Base-by-base conservation (phyloP, 352 stramenopile genomes). In the Pythium sukuiense region DNA sequence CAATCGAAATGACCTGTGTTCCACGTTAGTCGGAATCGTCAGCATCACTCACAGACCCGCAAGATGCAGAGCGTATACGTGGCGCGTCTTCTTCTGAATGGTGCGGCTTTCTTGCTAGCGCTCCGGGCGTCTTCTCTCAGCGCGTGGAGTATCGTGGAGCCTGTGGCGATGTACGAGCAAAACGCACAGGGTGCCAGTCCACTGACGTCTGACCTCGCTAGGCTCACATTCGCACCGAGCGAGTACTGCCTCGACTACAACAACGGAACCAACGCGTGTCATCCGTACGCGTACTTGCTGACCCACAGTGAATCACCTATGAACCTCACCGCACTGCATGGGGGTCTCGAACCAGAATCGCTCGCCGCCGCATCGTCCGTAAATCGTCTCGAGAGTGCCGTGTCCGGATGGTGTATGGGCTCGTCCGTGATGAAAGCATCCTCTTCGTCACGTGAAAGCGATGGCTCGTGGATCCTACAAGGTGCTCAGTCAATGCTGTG, bases 401-500 rank as follows among this genome's bases (percentile, higher is more conserved):
- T 81, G 0, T 73, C 77, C 8, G 77, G 73, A 14, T 88, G 79
- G 81, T 90, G 81, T 37, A 67, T 63, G 16, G 60, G 74, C 9
- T 29, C 53, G 6, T 57, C 57, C 35, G 60, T 73, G 12, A 41
- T 39, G 14, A 54, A 43, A 18, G 9, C 35, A 7, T 39, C 50
- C 2, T 54, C 61, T 2, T 27, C 45, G 12, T 49, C 55, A 3
- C 18, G 6, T 13, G n/a, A 9, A 54, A 43, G 32, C 1, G 30
- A 20, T 20, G 65, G 75, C 32, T 76, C 77, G 26, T 84, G 77
- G 73, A 67, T 86, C 12, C 67, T 87, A 12, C 77, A 83, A 46
- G 81, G 79, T 7, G 77, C 77, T 0, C 65, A 84, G 61, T 83
- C 73, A 37, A 74, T 87, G 67, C 58, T 77, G 48, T 90, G 81